Evolutionary conservation across 495 filamentous ascomycete genomes (phyloP), one percentile per base, ranked within the genome.

Genomic region (Thozetella sp.): DNA sequence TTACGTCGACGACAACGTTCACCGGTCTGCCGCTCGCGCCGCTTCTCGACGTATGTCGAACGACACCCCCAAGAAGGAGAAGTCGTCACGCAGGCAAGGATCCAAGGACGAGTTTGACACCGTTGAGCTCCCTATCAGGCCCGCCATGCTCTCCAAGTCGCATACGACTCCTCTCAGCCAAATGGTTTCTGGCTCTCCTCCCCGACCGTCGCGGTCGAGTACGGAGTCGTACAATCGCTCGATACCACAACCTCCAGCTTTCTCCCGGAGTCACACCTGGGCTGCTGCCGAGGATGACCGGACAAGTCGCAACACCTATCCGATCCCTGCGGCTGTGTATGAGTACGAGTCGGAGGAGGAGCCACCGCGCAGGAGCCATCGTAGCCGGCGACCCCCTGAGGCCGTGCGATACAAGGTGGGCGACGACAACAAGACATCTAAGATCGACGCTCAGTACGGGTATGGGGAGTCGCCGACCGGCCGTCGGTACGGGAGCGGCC

Each of bases 31-130:
- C 10, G 67, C 66, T 22, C 72, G 72, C 13, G 61, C 71, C 1
- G 63, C 67, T 1, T 57, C 52, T 3, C 76, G 78, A 19, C 74
- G 77, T 23, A 67, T 72, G 57, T 78, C 77, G 12, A 71, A 78
- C 17, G 75, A 80, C 25, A 69, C 70, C 9, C 69, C 73, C 2
- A 67, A 63, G 37, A 69, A 68, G 22, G 72, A 72, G 23, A 71
- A 77, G 57, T 64, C 72, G 19, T 65, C 68, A 25, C 67, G 68
- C 54, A 71, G 69, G 52, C 72, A 74, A 25, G 54, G 62, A 20
- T 25, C 56, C 62, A 53, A 67, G 70, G 40, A 64, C 67, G 43
- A 48, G 3, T 13, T 48, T 11, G 59, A 76, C 20, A 55, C 68
- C 17, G 55, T 74, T 15, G 68, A 73, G 22, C 63, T 57, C 15